Evolutionary conservation across 805 yeast genomes (phyloP), one percentile per base, ranked within the genome.

Genomic region (Starmera dryadoides): DNA sequence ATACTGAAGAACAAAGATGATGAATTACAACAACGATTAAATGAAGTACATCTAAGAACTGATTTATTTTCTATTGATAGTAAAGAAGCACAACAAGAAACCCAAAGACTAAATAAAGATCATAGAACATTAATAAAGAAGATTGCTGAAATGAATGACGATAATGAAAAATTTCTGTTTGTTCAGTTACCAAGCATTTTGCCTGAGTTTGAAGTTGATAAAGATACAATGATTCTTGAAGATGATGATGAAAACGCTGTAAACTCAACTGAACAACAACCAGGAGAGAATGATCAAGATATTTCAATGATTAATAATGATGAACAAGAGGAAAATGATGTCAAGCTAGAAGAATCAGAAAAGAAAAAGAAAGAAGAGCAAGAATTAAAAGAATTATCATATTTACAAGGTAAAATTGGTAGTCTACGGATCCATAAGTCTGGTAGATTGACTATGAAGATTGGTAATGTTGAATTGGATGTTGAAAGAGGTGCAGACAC

Each of bases 351-450:
- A 21, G 40, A 43, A 26, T 34, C 38, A 10, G 48, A 38, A n/a
- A n/a, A 36, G 14, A 34, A 42, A 14, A 47, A 46, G 9, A 39
- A 46, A 12, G 43, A 45, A 30, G 40, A 45, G 26, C 30, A 38
- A 34, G 33, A 34, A 29, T 44, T 38, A 14, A 43, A 42, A 26
- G 39, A 47, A 14, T 18, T 28, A 18, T 39, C 41, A 8, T 42
- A 32, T 4, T 48, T 39, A 18, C 60, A 63, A 30, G 96, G 96
- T 2, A 68, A 68, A 39, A 69, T 87, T 30, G 97, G 97, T 6
- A 68, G 73, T 9, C 53, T 91, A 26, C 75, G 91, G 40, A 68
- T 81, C 34, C 96, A 89, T 58, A 75, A 80, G 52, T 86, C 96
- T 1, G 98, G 98, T 3, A 85, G 75, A 55, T 58, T 87, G 17